phyloP scores from a whole-genome alignment of 768 basidiomycete genomes.

The Megacollybia marginata region DNA sequence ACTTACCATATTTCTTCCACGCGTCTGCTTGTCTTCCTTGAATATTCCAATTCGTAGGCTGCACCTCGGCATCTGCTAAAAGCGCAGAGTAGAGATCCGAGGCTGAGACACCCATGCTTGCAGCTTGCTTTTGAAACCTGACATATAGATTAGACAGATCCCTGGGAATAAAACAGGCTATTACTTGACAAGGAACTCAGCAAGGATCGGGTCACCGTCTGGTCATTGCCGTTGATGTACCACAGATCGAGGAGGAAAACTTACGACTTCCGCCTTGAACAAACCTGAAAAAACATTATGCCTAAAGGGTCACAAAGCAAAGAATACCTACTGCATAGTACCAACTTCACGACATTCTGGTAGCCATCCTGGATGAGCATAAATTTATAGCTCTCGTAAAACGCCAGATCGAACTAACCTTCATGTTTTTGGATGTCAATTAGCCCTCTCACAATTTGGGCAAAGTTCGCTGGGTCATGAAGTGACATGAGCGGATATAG shows the following conservation, averaged over 20 bases:
- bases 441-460: slow-evolving; percentile 56
- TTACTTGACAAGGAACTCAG: slow-evolving; percentile 60
- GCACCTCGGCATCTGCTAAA: slow-evolving; percentile 49
- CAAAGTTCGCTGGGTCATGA: slow-evolving; percentile 53
- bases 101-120: slow-evolving; percentile 37
- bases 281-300: background rate
- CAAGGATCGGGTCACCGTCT: slow-evolving; percentile 61
- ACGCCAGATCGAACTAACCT: slow-evolving; percentile 25
- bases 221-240: background rate
- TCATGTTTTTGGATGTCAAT: slow-evolving; percentile 62
- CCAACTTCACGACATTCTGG: slow-evolving; percentile 52
- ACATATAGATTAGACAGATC: background rate
- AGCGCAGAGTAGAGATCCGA: slow-evolving; percentile 48
- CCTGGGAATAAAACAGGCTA: slow-evolving; percentile 4
- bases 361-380: slow-evolving; percentile 44
- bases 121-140: slow-evolving; percentile 46
- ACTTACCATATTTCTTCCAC: slow-evolving; percentile 47
- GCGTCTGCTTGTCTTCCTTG: slow-evolving; percentile 51
- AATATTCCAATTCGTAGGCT: slow-evolving; percentile 55
- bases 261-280: slow-evolving; percentile 54
- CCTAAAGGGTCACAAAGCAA: background rate
- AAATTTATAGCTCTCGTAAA: background rate
- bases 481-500: slow-evolving; percentile 57
- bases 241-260: slow-evolving; percentile 13
- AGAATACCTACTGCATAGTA: slow-evolving; percentile 8